These are phyloP conservation scores for Arthrobotrys musiformis DNA, from an alignment of 2,329 filamentous ascomycete species.

Conservation along the genomic window DNA sequence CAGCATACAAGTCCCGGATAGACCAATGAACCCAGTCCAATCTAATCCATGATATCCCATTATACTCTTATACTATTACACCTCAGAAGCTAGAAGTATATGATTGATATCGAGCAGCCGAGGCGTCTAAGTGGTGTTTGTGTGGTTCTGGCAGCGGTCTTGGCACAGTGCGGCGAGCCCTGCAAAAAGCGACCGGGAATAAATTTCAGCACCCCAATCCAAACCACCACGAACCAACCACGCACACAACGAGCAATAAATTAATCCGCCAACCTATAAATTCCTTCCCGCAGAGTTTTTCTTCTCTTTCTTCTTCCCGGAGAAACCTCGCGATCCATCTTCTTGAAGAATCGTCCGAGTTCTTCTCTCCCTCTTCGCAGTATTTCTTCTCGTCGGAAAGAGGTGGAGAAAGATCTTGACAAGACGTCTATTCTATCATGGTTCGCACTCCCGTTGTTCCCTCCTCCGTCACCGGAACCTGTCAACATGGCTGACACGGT, in stretches of 20 bases:
- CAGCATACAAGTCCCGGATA: conserved; percentile 7
- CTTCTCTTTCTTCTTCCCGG: conserved; percentile 57
- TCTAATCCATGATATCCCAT: too few species aligned
- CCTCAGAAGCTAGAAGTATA: too few species aligned
- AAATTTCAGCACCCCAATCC: conserved; percentile 38
- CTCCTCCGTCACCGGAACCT: conserved; percentile 55
- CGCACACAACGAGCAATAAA: too few species aligned
- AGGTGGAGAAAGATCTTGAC: conserved; percentile 23
- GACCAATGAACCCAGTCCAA: background rate
- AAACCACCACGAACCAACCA: conserved; percentile 56
- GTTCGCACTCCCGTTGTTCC: conserved; percentile 52
- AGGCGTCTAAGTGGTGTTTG: background rate
- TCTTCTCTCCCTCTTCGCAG: conserved; percentile 25
- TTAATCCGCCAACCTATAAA: conserved; percentile 54
- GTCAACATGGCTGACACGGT: conserved; percentile 57
- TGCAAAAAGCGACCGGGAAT: conserved; percentile 21
- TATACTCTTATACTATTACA: too few species aligned
- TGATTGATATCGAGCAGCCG: background rate
- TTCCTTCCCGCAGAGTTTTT: conserved; percentile 60
- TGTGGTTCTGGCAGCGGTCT: background rate
- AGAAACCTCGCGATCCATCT: conserved; percentile 7
- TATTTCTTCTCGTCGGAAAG: conserved; percentile 11
- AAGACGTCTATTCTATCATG: conserved; percentile 40
- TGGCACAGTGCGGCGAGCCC: conserved; percentile 37
- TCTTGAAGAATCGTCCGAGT: conserved; percentile 53